Base-by-base conservation (phyloP, 495 filamentous ascomycete genomes). In the Xylaria castorea region DNA sequence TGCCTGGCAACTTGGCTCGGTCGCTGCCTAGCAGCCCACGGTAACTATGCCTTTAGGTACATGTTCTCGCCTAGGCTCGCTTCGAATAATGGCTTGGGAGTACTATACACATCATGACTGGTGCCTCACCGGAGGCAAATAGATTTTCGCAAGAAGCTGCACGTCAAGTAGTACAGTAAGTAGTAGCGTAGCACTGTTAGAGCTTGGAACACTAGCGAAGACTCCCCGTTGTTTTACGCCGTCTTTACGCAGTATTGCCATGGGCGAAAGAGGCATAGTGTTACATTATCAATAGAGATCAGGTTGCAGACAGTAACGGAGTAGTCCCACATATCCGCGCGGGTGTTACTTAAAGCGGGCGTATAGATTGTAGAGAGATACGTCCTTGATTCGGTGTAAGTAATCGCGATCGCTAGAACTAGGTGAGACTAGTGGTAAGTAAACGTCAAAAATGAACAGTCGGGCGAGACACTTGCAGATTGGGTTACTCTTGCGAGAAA, bases 251-350 rank as follows among this genome's bases (percentile, higher is more conserved):
- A 62, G 58, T 38, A 36, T 20, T n/a, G 32, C 27, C 8, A 16
- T 8, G 25, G 51, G 32, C 7, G 27, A 27, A 36, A 38, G 58
- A 36, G 34, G 30, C 9, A n/a, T 18, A 61, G 57, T 22, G 30
- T 61, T 11, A 61, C 34, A 14, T 38, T 8, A 20, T 61, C 34
- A 61, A 34, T n/a, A n/a, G 11, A 60, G 55, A 1, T 34, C 55
- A 11, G 20, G 30, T 6, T 58, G 32, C 30, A 30, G 53, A 27
- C 14, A 5, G 25, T 16, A 27, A 58, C 11, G 7, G 53, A 30
- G 7, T 20, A 58, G 38, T 46, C n/a, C 36, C 40, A 32, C 63
- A 27, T 48, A 67, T 25, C 65, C 48, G 65, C 48, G 65, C 65
- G 65, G 48, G 48, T 67, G 3, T 66, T 11, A 50, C 63, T 40